These are phyloP conservation scores for Kurtzmaniella natalensis DNA, from an alignment of 1,139 yeast genomes.

Conservation along the genomic window DNA sequence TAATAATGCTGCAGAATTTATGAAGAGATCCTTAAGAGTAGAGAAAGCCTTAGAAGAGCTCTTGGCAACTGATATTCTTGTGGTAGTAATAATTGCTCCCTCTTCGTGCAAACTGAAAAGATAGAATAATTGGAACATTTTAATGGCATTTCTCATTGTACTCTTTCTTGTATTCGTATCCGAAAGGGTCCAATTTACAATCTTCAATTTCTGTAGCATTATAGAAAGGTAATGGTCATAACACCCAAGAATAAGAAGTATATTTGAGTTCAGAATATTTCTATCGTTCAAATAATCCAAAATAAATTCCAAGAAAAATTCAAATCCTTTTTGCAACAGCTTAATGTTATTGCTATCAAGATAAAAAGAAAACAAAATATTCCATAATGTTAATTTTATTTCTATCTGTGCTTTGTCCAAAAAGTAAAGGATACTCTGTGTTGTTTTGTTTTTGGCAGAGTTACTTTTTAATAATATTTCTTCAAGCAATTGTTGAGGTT, in stretches of 20 bases:
- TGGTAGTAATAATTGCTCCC: slow-evolving; percentile 36
- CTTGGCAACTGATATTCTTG: slow-evolving; percentile 24
- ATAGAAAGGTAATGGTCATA: slow-evolving; percentile 25
- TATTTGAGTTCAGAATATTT: slow-evolving; percentile 8
- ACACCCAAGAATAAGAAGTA: slow-evolving; percentile 22
- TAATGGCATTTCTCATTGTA: slow-evolving; percentile 16
- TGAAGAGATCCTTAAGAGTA: slow-evolving; percentile 50
- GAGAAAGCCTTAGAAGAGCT: slow-evolving; percentile 29
- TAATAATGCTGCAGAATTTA: slow-evolving; percentile 37
- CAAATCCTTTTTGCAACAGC: slow-evolving; percentile 53
- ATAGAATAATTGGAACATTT: slow-evolving; percentile 38
- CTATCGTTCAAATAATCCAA: slow-evolving; percentile 16
- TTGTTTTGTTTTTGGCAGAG: slow-evolving; percentile 11
- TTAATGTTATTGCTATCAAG: slow-evolving; percentile 32
- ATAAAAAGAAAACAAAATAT: slow-evolving; percentile 61
- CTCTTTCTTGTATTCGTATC: background rate
- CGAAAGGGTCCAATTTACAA: slow-evolving; percentile 20
- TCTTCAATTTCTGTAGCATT: slow-evolving; percentile 18
- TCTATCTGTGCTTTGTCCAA: slow-evolving; percentile 60
- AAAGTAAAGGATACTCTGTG: slow-evolving; percentile 52
- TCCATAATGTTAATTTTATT: slow-evolving; percentile 73
- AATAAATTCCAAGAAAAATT: slow-evolving; percentile 35
- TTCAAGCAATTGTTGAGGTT: slow-evolving; percentile 53
- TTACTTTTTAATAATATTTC: slow-evolving; percentile 36
- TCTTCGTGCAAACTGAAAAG: slow-evolving; percentile 48